Base-by-base conservation (phyloP, 148 eudicot genomes). In the Oxyria digyna region DNA sequence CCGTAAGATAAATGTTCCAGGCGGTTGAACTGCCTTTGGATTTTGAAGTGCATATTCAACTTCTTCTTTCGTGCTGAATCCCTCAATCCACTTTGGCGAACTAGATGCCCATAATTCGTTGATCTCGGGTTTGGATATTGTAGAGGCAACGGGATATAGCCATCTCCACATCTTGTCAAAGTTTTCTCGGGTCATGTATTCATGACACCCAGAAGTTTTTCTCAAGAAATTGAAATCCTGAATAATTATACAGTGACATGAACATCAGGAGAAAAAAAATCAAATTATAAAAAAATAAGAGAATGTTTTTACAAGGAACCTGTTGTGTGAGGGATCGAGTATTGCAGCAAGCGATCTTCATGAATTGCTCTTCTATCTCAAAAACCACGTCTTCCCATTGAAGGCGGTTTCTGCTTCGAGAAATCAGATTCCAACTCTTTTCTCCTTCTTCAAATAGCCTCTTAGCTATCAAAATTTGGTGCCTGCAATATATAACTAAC, bases 151-250 rank as follows among this genome's bases (percentile, higher is more conserved):
- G 1, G 99, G 99, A 73, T 81, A 94, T 49, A 94, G 83, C 97
- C 97, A 94, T 68, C 79, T 79, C 99, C 99, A 94, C 84, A 94
- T 75, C 76, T 77, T 86, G 68, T 90, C 93, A 52, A 94, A 94
- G 73, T 84, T 77, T 38, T 88, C 97, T 46, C 68, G 87, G 45
- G 82, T 72, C 74, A 94, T 77, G 57, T 81, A 73, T 32, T 82
- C 93, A 14, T 74, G 80, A 57, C 87, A 87, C 63, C 96, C 89
- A 50, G 87, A 78, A 59, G 81, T 77, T 75, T 78, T 87, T 79
- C 91, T 82, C 75, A 94, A 78, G 70, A 85, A 78, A 68, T 88
- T 85, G 52, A 90, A 85, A 77, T 94, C 99, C 99, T 94, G 77
- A 41, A 49, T 66, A 75, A 45, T 12, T 46, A 69, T 40, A 59